Conservation (phyloP, 805 yeast species). For the Hanseniaspora meyeri region DNA sequence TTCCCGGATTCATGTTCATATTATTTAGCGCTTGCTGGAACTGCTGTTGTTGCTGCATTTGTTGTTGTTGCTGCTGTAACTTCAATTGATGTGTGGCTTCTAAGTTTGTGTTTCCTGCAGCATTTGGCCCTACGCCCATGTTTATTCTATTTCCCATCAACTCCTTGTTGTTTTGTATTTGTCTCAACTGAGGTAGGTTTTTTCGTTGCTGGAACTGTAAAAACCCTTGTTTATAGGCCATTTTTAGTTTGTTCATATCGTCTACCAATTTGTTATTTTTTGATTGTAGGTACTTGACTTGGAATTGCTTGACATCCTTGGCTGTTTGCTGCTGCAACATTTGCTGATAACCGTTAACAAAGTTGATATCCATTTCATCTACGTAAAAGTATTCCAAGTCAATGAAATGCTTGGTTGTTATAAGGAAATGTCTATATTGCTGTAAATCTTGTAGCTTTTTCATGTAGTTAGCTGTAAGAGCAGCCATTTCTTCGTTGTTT, state of each 20-base stretch:
- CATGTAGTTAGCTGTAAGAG: slow-evolving; percentile 4
- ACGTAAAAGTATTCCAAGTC: slow-evolving; percentile 13
- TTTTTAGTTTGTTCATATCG: slow-evolving; percentile 10
- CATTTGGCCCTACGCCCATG: background rate
- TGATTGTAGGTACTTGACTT: slow-evolving; percentile 11
- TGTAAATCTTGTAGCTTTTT: slow-evolving; percentile 13
- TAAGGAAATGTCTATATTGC: slow-evolving; percentile 13
- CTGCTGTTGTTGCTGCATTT: slow-evolving; percentile 15
- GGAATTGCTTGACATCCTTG: slow-evolving; percentile 7
- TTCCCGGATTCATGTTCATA: slow-evolving; percentile 8
- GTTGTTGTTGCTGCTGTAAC: slow-evolving; percentile 17
- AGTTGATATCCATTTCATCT: slow-evolving; percentile 12
- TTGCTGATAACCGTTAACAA: slow-evolving; percentile 13
- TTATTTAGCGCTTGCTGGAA: slow-evolving; percentile 13
- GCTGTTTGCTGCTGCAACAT: slow-evolving; percentile 9
- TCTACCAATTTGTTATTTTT: slow-evolving; percentile 11
- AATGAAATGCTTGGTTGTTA: slow-evolving; percentile 12
- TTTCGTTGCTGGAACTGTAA: slow-evolving; percentile 12
- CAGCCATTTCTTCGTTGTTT: background rate
- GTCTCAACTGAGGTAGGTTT: slow-evolving; percentile 11
- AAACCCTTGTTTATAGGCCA: slow-evolving; percentile 5
- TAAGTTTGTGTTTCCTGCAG: background rate
- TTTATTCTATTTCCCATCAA: background rate
- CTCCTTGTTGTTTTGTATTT: slow-evolving; percentile 9
- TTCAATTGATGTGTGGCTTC: slow-evolving; percentile 15